phyloP scores from a whole-genome alignment of 2,329 filamentous ascomycete species.

The Trichothecium sympodiale region DNA sequence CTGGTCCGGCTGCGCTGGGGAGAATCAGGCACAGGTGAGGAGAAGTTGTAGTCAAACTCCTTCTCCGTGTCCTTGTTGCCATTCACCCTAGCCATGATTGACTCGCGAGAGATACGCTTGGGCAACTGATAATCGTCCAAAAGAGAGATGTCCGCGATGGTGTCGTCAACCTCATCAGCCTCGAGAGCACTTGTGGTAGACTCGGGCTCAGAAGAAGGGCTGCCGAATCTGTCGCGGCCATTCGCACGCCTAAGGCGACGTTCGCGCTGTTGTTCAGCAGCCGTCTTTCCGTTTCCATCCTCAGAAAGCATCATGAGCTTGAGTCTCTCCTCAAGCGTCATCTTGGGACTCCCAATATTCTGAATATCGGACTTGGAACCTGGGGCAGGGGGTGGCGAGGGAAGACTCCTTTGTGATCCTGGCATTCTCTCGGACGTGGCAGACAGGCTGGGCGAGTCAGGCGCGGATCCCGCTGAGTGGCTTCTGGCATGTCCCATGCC shows the following conservation, averaged over 20 bases:
- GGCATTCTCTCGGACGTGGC: slow-evolving; percentile 63
- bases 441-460: slow-evolving; percentile 53
- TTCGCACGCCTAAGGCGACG: slow-evolving; percentile 55
- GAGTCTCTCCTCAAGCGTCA: slow-evolving; percentile 78
- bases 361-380: slow-evolving; percentile 68
- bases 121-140: slow-evolving; percentile 56
- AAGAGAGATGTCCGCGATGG: slow-evolving; percentile 47
- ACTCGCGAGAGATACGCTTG: slow-evolving; percentile 81
- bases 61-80: slow-evolving; percentile 44
- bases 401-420: slow-evolving; percentile 55
- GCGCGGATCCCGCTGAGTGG: slow-evolving; percentile 32
- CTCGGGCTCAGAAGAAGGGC: slow-evolving; percentile 27
- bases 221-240: slow-evolving; percentile 38
- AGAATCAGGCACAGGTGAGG: slow-evolving; percentile 47
- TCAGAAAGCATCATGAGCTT: slow-evolving; percentile 81
- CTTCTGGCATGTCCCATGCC: slow-evolving; percentile 34
- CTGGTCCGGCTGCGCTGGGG: slow-evolving; percentile 35
- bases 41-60: slow-evolving; percentile 53
- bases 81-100: slow-evolving; percentile 81
- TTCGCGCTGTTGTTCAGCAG: slow-evolving; percentile 56
- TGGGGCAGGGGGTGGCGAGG: slow-evolving; percentile 57
- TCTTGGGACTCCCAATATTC: slow-evolving; percentile 61
- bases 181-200: slow-evolving; percentile 18
- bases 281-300: slow-evolving; percentile 44
- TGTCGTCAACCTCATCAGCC: slow-evolving; percentile 45